Evolutionary conservation across 768 basidiomycete species (phyloP), one percentile per base, ranked within the genome.

Genomic region (Termitomyces sp.): DNA sequence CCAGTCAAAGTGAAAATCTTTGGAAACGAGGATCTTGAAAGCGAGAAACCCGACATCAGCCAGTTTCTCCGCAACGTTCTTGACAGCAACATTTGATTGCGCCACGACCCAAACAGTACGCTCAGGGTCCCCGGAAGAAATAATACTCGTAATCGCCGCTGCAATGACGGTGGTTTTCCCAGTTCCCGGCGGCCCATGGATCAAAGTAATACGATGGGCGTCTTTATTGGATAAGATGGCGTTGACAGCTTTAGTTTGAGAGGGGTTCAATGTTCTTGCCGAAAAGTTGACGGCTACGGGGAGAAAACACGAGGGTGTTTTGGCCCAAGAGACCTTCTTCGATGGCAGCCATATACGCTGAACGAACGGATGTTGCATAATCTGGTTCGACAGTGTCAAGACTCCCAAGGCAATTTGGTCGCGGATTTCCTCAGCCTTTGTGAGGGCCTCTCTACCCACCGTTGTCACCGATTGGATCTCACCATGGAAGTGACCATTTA

Each of bases 81-180:
- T 91, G 39, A 92, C 89, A 36, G 89, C 90, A 57, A 91, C 83
- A 70, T 92, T 91, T 11, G 87, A 88, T 63, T 91, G 88, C 4
- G 90, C 87, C 56, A 87, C 73, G 9, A 92, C 78, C 85, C 87
- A 92, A 11, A 89, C 73, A 0, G 82, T 78, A 4, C 59, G 58
- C 8, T 39, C 52, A 18, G 65, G 61, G 45, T 72, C 69, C 20
- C 18, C 40, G 0, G 69, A 71, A 2, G 57, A 59, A 20, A 76
- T 68, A 55, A 78, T 70, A 58, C 75, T 78, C 0, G 73, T 68
- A 4, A 82, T 76, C 63, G 75, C 75, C 0, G 82, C 79, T 0
- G 84, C 82, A 63, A 88, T 88, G 18, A 84, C 84, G 20, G 83
- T 83, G 3, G 86, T 86, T 68, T 87, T 88, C 12, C 86, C 87